A percentile compares a stretch with the other conserved stretches of the same genome.
Evolutionary conservation across 2,329 filamentous ascomycete species (phyloP).

Genomic region (Aspergillus fructus): DNA sequence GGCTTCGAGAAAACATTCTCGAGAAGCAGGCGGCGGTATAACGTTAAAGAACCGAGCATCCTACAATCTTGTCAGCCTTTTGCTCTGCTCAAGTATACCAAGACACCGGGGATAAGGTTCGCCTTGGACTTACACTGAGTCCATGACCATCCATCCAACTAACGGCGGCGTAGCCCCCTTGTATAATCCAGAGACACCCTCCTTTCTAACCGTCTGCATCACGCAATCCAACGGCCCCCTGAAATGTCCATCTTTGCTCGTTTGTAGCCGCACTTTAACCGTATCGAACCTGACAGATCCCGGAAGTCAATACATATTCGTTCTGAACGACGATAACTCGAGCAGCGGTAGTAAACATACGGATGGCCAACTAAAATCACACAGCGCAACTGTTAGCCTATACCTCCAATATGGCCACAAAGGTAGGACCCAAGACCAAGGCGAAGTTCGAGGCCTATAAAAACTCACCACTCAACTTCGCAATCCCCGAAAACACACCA

Average conservation of each 20-base stretch:
- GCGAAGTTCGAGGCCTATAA: background rate
- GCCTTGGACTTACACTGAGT: conserved; percentile 57
- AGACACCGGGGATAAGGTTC: background rate
- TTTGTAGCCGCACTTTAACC: conserved; percentile 93
- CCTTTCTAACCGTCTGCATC: conserved; percentile 77
- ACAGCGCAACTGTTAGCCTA: background rate
- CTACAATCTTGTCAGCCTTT: conserved; percentile 31
- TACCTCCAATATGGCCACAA: background rate
- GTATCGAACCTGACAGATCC: conserved; percentile 74
- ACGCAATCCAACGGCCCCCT: conserved; percentile 83
- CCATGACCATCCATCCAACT: conserved; percentile 99
- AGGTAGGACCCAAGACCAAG: background rate
- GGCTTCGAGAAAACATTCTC: conserved; percentile 72
- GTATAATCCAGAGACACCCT: conserved; percentile 83
- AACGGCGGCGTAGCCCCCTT: conserved; percentile 91
- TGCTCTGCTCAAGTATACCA: background rate
- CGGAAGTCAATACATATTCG: background rate
- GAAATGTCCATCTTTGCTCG: conserved; percentile 74
- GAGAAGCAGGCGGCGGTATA: conserved; percentile 81
- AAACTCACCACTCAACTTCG: conserved; percentile 75
- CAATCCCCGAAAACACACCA: conserved; percentile 91
- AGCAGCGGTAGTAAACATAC: conserved; percentile 35
- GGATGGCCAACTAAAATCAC: conserved; percentile 57
- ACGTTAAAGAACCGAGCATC: conserved; percentile 88
- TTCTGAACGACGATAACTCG: background rate